phyloP scores from a whole-genome alignment of 179 eudicot species.

The Camellia oleifera region DNA sequence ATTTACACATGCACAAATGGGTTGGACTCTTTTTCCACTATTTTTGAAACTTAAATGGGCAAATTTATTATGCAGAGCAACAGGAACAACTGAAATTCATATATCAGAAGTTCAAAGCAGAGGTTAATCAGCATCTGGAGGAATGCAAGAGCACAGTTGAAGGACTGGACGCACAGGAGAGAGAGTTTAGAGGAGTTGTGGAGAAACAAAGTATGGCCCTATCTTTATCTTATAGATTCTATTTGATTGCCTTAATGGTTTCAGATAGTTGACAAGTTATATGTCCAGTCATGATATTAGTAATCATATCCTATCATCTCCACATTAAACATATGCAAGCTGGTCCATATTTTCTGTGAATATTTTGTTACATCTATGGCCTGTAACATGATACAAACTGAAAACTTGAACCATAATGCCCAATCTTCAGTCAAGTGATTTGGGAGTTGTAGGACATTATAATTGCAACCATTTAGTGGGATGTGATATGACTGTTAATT shows the following conservation, averaged over 20 bases:
- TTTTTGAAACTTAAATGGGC: neutral
- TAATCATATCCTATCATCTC: slow-evolving; percentile 1
- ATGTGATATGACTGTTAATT: neutral
- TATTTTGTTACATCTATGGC: neutral
- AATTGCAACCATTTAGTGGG: neutral
- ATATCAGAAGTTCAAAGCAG: slow-evolving; percentile 65
- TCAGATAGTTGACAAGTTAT: slow-evolving; percentile 2
- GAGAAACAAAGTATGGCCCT: slow-evolving; percentile 64
- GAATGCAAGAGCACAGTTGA: slow-evolving; percentile 56
- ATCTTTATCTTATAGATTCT: slow-evolving; percentile 6
- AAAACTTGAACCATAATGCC: neutral
- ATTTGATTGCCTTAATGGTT: neutral
- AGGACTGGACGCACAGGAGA: slow-evolving; percentile 57
- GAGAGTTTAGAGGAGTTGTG: slow-evolving; percentile 51
- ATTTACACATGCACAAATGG: neutral
- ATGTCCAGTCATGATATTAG: neutral
- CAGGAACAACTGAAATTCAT: slow-evolving; percentile 57
- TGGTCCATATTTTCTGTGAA: neutral
- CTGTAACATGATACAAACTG: neutral
- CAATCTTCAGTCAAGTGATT: neutral
- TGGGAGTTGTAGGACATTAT: neutral
- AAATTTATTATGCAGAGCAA: slow-evolving; percentile 47
- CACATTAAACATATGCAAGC: neutral
- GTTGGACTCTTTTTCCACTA: neutral
- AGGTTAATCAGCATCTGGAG: slow-evolving; percentile 57